phyloP scores from a whole-genome alignment of 345 rosid genomes.

The Draba incana region DNA sequence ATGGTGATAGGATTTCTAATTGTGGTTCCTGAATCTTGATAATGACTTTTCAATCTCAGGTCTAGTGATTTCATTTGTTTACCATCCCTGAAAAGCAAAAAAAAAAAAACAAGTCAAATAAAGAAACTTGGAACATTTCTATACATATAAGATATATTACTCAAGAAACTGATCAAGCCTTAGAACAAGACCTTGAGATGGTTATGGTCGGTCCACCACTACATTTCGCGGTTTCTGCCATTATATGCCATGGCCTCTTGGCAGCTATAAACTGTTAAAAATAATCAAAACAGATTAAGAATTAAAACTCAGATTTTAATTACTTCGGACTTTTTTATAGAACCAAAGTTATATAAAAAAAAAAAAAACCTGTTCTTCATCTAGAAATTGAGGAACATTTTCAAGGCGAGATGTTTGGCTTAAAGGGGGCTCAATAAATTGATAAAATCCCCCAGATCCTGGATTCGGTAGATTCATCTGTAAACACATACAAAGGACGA shows the following conservation, averaged over 20 bases:
- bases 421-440: conserved; percentile 66
- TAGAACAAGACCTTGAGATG: conserved; percentile 45
- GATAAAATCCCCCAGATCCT: conserved; percentile 45
- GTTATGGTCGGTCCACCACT: conserved; percentile 38
- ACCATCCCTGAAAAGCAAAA: conserved; percentile 39
- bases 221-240: conserved; percentile 37
- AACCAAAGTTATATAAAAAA: neutral
- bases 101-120: neutral
- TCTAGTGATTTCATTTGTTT: conserved; percentile 35
- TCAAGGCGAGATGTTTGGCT: conserved; percentile 50
- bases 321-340: neutral
- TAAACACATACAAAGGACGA: neutral
- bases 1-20: conserved; percentile 42
- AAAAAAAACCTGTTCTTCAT: conserved; percentile 52
- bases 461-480: conserved; percentile 50
- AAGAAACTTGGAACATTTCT: conserved; percentile 1
- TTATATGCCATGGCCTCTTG: conserved; percentile 51
- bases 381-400: conserved; percentile 36
- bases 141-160: neutral
- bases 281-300: neutral
- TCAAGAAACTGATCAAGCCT: conserved; percentile 17
- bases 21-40: conserved; percentile 38
- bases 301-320: neutral
- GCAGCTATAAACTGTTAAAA: conserved; percentile 42
- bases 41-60: conserved; percentile 33